Evolutionary conservation across 345 rosid genomes (phyloP), one percentile per base, ranked within the genome.

Genomic region (Laguncularia racemosa): DNA sequence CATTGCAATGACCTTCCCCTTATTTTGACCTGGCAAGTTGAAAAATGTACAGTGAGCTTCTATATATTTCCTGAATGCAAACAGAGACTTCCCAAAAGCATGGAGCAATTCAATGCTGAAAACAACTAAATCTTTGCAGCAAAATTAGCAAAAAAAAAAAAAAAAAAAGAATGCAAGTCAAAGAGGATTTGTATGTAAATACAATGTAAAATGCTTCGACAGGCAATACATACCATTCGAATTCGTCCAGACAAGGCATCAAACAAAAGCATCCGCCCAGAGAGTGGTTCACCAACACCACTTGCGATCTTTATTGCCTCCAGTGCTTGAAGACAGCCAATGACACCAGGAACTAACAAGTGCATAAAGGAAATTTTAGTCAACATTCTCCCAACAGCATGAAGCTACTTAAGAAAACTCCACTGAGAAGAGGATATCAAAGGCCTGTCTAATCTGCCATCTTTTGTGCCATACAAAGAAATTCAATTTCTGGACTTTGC

Each of bases 281-380:
- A 77, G 44, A 92, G 85, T 56, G 97, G 84, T 62, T 92, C 99
- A 20, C 99, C 99, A 62, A 89, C 65, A 60, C 67, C 74, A 67
- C 85, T 74, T 5, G 97, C 95, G 23, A 93, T 89, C 78, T 93
- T 93, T 51, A 89, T 76, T 48, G 96, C 91, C 74, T 93, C 99
- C n/a, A 89, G 73, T 20, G 91, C 99, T 81, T 93, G 96, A 49
- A 93, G 89, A 76, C 97, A 89, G 59, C 99, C 99, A 58, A 93
- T 82, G 52, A 84, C 72, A 58, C 97, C 99, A 15, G 99, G 99
- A 52, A 93, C 99, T 89, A 84, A 66, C 54, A 58, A 51, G 20
- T 18, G 23, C 18, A 50, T 16, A 51, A 20, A 51, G 23, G 12
- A 16, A 51, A n/a, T n/a, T 18, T 51, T 3, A 14, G 23, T 14